These are phyloP conservation scores for Neurospora sp. DNA, from an alignment of 2,329 filamentous ascomycete genomes.

Conservation along the genomic window DNA sequence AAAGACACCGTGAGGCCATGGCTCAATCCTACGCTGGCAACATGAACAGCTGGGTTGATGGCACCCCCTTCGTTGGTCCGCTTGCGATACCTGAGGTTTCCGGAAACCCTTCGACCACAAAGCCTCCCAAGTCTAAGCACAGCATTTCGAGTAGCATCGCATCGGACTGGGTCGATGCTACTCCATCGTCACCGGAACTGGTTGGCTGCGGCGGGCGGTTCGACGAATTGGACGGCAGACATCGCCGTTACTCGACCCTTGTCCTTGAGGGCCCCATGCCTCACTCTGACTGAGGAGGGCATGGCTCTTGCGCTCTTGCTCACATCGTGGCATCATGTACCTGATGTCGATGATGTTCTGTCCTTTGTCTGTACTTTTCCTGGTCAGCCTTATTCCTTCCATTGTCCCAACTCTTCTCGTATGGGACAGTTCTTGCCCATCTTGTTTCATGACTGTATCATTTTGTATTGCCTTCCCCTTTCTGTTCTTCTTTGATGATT, in stretches of 20 bases:
- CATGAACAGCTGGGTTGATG: slow-evolving; percentile 9
- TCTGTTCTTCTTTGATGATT: not conserved
- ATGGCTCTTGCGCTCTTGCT: not conserved
- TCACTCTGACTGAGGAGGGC: not conserved
- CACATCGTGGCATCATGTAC: not conserved
- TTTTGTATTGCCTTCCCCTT: not conserved
- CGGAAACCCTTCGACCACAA: not conserved
- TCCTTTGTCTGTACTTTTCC: not conserved
- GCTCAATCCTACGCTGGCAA: not conserved
- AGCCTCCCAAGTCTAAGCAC: slow-evolving; percentile 3
- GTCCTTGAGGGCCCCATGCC: not conserved
- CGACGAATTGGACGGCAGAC: not conserved
- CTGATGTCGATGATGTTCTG: not conserved
- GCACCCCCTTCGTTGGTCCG: slow-evolving; percentile 4
- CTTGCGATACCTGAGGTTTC: not conserved
- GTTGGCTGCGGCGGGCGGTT: no score
- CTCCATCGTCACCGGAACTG: no score
- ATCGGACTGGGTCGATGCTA: not conserved
- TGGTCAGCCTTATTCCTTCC: not conserved
- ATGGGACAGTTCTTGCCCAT: not conserved
- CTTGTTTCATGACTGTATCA: not conserved
- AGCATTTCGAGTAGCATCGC: slow-evolving; percentile 7
- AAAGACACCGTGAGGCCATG: not conserved
- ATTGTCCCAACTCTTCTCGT: not conserved
- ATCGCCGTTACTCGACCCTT: not conserved